phyloP scores from a whole-genome alignment of 306 rosid species.

The Luffa acutangula region DNA sequence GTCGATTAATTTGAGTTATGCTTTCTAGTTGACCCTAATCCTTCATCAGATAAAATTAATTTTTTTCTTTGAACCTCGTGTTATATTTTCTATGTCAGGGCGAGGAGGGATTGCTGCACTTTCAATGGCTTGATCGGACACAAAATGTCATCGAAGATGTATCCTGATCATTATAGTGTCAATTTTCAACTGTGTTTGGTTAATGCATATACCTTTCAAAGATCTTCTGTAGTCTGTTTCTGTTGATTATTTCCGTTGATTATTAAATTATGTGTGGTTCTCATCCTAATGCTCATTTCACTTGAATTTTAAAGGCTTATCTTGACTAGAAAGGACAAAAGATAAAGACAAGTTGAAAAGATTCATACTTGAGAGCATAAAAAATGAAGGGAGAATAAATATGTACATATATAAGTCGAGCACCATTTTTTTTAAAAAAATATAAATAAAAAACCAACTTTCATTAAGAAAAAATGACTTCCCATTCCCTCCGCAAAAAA shows the following conservation, averaged over 20 bases:
- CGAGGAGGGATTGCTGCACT: conserved; percentile 79
- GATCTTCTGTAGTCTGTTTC: neutral
- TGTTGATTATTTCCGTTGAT: neutral
- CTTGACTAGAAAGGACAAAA: neutral
- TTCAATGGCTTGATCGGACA: conserved; percentile 90
- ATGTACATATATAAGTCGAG: neutral
- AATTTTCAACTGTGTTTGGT: neutral
- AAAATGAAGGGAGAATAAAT: neutral
- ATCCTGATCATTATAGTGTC: conserved; percentile 33
- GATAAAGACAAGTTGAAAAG: neutral
- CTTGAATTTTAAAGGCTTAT: neutral
- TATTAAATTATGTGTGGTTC: neutral
- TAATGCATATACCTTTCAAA: neutral
- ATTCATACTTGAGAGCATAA: neutral
- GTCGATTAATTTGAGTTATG: neutral
- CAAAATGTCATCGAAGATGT: conserved; percentile 78
- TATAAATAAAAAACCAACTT: too few relatives aligned
- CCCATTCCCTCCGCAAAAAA: too few relatives aligned
- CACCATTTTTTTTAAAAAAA: neutral
- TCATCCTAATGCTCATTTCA: neutral
- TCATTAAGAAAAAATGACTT: too few relatives aligned
- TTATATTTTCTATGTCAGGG: conserved; percentile 44
- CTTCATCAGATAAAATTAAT: neutral
- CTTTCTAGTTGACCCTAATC: neutral
- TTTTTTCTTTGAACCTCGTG: neutral